Base-by-base conservation (phyloP, 1,139 yeast species). In the Ogataea hybrid region DNA sequence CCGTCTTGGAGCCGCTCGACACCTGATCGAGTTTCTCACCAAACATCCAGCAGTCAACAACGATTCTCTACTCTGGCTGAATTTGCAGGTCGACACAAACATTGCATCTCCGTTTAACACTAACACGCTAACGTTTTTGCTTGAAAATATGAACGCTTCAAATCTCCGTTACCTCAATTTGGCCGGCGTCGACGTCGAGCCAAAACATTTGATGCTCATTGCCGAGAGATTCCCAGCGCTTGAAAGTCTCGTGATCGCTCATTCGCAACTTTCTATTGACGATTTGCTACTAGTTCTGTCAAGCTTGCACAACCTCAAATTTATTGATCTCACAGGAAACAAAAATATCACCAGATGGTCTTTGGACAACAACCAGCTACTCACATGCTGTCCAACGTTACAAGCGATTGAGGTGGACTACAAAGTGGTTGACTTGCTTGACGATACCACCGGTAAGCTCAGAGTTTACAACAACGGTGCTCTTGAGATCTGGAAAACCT, bases 101-200 rank as follows among this genome's bases (percentile, higher is more conserved):
- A 80, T 83, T 39, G 79, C 79, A 6, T 72, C 83, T 11, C 81
- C 84, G 2, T 70, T 82, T 53, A 76, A 73, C 28, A 79, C 77
- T 39, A 73, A 73, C 54, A 89, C 75, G 44, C 68, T 82, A 48
- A 64, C 81, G 59, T 73, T 72, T 66, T 65, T 83, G 5, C 62
- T 82, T 42, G 76, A 75, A 50, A 73, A 70, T 54, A 61, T 77
- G 56, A 70, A 68, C 53, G 80, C 57, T 10, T 62, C 73, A 6
- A 58, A 73, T 30, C 64, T 83, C 44, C 64, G 64, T 39, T 79
- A 81, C 54, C 69, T 83, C 38, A 87, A 88, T 57, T 63, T 89
- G 33, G 86, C 86, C 40, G 96, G 96, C 0, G 68, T 82, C 53
- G 90, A 90, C 2, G 73, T 80, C n/a, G 71, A 69, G 47, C 68